Evolutionary conservation across 2,329 filamentous ascomycete species (phyloP), one percentile per base, ranked within the genome.

Genomic region (Aureobasidium sp.): DNA sequence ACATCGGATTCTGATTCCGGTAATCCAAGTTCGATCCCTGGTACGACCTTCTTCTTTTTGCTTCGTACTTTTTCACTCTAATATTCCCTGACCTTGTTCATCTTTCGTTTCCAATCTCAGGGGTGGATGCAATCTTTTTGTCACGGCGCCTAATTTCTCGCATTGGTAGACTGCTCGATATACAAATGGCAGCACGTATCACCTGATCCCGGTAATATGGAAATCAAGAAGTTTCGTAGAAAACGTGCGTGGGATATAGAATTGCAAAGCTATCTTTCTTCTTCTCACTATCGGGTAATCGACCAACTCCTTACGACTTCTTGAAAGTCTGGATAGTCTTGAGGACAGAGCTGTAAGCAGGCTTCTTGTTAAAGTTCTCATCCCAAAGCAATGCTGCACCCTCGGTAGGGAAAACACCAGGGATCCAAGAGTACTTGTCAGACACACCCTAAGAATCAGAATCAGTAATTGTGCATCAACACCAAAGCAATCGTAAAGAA

Each of bases 301-400:
- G n/a, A n/a, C n/a, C n/a, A 40, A 16, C 38, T 16, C 7, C 53
- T 59, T 40, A 59, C 47, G 55, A 36, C 29, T 36, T 59, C 25
- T 20, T 25, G 16, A 25, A 61, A 3, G 27, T 7, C 31, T 56
- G 38, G 5, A 64, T 55, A n/a, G 40, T 64, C 45, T 56, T 64
- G 62, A 64, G 50, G 0, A 56, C 43, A 25, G 66, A 56, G 48
- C 55, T 42, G 67, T 83, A 84, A 18, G 81, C 82, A 27, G 81
- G 79, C 77, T 86, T 86, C 77, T 81, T 84, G 58, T 73, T 69
- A 43, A 80, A 74, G 58, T 82, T 78, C 50, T 78, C 77, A 69
- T 85, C 81, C 81, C 81, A 86, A 3, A 83, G 75, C 59, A 71
- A 70, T 23, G 79, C 78, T 64, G 78, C 71, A 0, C 79, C 79